Conservation (phyloP, 192 early-diverging fungal genomes). For the Pilaira anomala region DNA sequence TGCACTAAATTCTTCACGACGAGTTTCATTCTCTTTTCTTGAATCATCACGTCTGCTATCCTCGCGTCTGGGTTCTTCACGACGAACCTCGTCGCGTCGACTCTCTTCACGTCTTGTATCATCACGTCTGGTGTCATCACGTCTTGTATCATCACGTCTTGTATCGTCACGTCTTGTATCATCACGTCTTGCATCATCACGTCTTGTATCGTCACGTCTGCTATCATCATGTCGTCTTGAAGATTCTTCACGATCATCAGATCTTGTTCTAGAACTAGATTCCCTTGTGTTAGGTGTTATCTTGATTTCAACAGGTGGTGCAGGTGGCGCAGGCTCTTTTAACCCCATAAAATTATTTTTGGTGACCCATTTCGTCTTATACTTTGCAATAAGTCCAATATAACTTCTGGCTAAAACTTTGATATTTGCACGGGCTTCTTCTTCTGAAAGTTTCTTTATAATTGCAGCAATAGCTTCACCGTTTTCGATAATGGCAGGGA, state of each 20-base stretch:
- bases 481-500: constrained; percentile 56
- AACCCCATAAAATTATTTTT: constrained; percentile 25
- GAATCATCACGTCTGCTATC: neutral
- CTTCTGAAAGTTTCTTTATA: constrained; percentile 45
- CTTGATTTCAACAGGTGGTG: neutral
- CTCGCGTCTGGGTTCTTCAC: neutral
- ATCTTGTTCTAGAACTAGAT: neutral
- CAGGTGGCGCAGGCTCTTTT: neutral
- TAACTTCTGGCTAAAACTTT: constrained; percentile 61
- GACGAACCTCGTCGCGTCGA: neutral
- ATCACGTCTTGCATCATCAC: neutral
- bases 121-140: neutral
- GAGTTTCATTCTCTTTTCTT: neutral
- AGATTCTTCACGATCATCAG: neutral
- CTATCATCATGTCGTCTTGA: no score
- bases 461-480: constrained; percentile 48
- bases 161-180: neutral
- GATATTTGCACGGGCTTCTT: constrained; percentile 66
- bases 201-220: neutral
- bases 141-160: neutral
- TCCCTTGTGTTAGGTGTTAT: neutral
- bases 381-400: constrained; percentile 34
- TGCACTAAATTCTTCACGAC: no score
- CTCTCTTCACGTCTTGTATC: neutral
- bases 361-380: constrained; percentile 22